Percentiles rank a stretch among this genome's conserved stretches.
These are phyloP conservation scores for Aspergillus aculeatus DNA, from an alignment of 2,329 filamentous ascomycete species.

Conservation along the genomic window DNA sequence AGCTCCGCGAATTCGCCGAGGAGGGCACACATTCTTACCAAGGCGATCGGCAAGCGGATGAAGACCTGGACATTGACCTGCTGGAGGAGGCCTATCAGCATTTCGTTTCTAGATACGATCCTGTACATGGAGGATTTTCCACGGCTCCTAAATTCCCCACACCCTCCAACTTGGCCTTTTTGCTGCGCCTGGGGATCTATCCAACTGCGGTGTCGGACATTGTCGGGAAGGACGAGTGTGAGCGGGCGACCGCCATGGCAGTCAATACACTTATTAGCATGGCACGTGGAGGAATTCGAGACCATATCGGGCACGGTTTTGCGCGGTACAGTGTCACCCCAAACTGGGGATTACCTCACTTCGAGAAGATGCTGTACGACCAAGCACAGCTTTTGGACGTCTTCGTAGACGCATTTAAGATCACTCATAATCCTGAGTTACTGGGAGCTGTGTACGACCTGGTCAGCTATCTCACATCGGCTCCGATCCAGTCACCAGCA, in stretches of 20 bases:
- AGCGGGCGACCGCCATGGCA: conserved; percentile 73
- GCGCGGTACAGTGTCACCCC: conserved; percentile 83
- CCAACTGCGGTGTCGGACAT: conserved; percentile 74
- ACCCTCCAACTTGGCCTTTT: conserved; percentile 77
- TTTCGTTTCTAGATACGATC: conserved; percentile 78
- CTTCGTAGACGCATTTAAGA: conserved; percentile 82
- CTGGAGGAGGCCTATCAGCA: conserved; percentile 85
- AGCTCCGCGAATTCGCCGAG: conserved; percentile 82
- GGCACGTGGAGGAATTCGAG: conserved; percentile 68
- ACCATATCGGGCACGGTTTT: conserved; percentile 76
- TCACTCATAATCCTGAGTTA: conserved; percentile 67
- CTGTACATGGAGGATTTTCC: conserved; percentile 75
- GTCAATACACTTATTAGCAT: conserved; percentile 77
- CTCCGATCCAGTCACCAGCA: conserved; percentile 63
- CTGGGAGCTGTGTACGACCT: conserved; percentile 77
- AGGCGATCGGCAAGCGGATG: conserved; percentile 51
- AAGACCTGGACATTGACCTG: conserved; percentile 82
- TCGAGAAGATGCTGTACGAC: conserved; percentile 95
- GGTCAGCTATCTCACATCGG: conserved; percentile 76
- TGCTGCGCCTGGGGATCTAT: conserved; percentile 72
- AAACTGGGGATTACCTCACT: conserved; percentile 93
- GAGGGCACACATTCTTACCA: conserved; percentile 66
- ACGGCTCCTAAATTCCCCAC: conserved; percentile 84
- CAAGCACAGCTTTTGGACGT: conserved; percentile 81
- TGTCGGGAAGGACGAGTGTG: conserved; percentile 78